Percentiles rank a stretch among this genome's conserved stretches.
Evolutionary conservation across 495 filamentous ascomycete species (phyloP).

Genomic region (Penicillium taxi): DNA sequence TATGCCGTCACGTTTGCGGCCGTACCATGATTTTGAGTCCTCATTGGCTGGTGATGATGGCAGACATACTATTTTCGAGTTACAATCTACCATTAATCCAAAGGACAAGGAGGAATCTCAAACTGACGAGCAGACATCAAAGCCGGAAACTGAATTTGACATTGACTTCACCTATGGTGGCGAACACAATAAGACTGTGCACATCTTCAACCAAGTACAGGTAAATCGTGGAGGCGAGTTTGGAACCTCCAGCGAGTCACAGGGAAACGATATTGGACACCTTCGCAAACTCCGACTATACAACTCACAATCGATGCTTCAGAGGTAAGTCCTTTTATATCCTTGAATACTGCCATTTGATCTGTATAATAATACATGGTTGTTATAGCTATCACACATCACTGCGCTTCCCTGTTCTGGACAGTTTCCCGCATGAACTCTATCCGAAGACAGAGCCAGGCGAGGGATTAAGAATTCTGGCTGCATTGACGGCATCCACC

Average conservation of each 20-base stretch:
- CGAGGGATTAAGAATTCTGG: constrained; percentile 47
- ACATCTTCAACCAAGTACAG: constrained; percentile 57
- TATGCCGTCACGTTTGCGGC: constrained; percentile 64
- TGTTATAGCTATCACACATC: constrained; percentile 47
- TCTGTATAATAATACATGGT: too few species aligned
- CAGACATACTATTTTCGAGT: constrained; percentile 69
- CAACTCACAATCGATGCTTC: constrained; percentile 44
- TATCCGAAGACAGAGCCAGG: constrained; percentile 29
- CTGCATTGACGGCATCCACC: constrained; percentile 66
- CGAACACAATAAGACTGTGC: constrained; percentile 29
- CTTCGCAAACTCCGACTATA: constrained; percentile 28
- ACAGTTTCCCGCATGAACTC: constrained; percentile 73
- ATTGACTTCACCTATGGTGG: constrained; percentile 50
- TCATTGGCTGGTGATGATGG: constrained; percentile 64
- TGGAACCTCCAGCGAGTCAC: constrained; percentile 25
- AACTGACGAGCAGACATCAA: constrained; percentile 10
- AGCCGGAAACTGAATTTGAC: constrained; percentile 41
- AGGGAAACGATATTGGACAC: constrained; percentile 24
- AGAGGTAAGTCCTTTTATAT: constrained; percentile 42
- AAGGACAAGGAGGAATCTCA: constrained; percentile 7
- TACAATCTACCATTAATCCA: constrained; percentile 48
- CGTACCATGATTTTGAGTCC: constrained; percentile 54
- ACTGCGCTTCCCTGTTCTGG: constrained; percentile 66
- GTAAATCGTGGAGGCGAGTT: constrained; percentile 36
- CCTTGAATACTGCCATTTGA: too few species aligned